phyloP scores from a whole-genome alignment of 257 asterid species.

The Misopates orontium region DNA sequence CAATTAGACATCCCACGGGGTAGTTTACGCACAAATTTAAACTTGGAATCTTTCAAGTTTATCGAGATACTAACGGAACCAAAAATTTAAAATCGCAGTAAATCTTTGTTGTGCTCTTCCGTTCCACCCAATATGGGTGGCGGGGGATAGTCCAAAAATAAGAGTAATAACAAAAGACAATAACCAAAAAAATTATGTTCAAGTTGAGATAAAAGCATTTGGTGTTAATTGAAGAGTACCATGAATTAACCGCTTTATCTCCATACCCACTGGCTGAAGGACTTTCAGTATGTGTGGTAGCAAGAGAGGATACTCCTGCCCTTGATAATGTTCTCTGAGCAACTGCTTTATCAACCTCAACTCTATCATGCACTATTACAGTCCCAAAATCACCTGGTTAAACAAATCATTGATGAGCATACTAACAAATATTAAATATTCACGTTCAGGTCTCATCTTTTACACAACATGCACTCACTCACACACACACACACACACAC shows the following conservation, averaged over 20 bases:
- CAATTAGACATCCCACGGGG: too few species aligned
- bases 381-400: slow-evolving; percentile 89
- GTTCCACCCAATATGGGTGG: too few species aligned
- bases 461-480: background rate
- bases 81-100: too few species aligned
- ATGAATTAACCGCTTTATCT: slow-evolving; percentile 48
- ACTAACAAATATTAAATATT: slow-evolving; percentile 18
- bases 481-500: background rate
- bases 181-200: slow-evolving; percentile 8
- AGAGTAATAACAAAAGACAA: too few species aligned
- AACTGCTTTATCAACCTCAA: slow-evolving; percentile 45
- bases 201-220: background rate
- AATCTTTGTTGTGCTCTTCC: too few species aligned
- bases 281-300: slow-evolving; percentile 42
- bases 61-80: too few species aligned
- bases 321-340: slow-evolving; percentile 34
- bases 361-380: slow-evolving; percentile 61
- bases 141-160: too few species aligned
- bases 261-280: slow-evolving; percentile 44
- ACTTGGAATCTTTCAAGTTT: background rate
- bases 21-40: too few species aligned
- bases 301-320: slow-evolving; percentile 43
- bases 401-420: slow-evolving; percentile 23
- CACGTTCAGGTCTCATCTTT: background rate
- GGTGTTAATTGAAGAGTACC: slow-evolving; percentile 41